Evolutionary conservation across 1,284 basidiomycete species (phyloP), one percentile per base, ranked within the genome.

Genomic region (Malassezia vespertilionis): DNA sequence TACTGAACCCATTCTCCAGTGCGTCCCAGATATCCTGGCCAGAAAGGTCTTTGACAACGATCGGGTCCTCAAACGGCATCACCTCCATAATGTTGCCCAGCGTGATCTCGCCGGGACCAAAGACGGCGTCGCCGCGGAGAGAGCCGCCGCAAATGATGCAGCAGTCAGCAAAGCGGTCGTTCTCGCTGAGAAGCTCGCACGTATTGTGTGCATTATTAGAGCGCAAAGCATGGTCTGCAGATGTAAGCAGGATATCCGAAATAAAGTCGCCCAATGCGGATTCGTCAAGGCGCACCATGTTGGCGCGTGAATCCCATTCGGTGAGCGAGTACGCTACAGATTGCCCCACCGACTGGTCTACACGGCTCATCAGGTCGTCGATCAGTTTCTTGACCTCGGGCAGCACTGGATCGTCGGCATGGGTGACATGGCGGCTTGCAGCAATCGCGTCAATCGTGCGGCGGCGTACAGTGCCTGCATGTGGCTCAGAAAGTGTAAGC

Each of bases 41-140:
- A 56, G 86, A 83, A 12, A 91, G 71, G 72, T 87, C 83, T 23
- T 88, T 66, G 6, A 87, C 85, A 2, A 93, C 79, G 10, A 63
- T 46, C 0, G 87, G 81, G 61, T 93, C 88, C 52, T 86, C 83
- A 54, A 89, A 93, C 0, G 88, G 88, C 38, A 91, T 71, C 26
- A 91, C 88, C 66, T 89, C 88, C 33, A 86, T 58, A 40, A 88
- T 79, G 60, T 91, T 82, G 0, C 86, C 85, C 0, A 93, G 75
- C 0, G 82, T 86, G 46, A 90, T 75, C 39, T 76, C 73, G 1
- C 85, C 83, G 0, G 85, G 83, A 1, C 57, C 59, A 71, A 91
- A 91, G 5, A 80, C 74, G 2, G 83, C 82, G 68, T 91, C 88
- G 3, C 88, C 86, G 30, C 88, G 79, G 34, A 91, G 72, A 1